Conservation (phyloP, 2,329 filamentous ascomycete genomes). For the Chalaropsis thielavioides region DNA sequence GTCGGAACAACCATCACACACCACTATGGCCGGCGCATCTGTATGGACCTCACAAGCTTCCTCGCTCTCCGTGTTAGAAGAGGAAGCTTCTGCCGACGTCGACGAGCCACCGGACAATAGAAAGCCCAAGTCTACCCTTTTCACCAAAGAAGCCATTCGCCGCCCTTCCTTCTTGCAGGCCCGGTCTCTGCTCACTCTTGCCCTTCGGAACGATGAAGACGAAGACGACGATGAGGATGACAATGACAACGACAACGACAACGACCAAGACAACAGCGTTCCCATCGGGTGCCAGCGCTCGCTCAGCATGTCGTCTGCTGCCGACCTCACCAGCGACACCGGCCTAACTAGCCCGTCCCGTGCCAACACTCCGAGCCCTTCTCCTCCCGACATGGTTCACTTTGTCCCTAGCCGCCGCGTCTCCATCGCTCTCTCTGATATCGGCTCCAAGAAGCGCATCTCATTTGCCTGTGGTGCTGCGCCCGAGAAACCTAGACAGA, state of each 20-base stretch:
- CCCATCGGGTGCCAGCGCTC: slow-evolving; percentile 22
- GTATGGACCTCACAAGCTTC: slow-evolving; percentile 17
- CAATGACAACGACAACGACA: slow-evolving; percentile 43
- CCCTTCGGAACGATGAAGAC: slow-evolving; percentile 55
- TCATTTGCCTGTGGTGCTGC: slow-evolving; percentile 17
- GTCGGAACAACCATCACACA: slow-evolving; percentile 14
- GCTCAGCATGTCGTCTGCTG: slow-evolving; percentile 61
- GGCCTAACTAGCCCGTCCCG: slow-evolving; percentile 81
- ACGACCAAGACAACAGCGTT: slow-evolving; percentile 51
- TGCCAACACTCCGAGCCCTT: slow-evolving; percentile 77
- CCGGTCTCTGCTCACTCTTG: slow-evolving; percentile 68
- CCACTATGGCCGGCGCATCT: slow-evolving; percentile 2
- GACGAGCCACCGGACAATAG: slow-evolving; percentile 19
- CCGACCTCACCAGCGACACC: slow-evolving; percentile 88
- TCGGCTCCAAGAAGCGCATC: slow-evolving; percentile 17
- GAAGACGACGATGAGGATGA: slow-evolving; percentile 49
- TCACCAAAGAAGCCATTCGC: slow-evolving; percentile 23
- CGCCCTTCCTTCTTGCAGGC: slow-evolving; percentile 13
- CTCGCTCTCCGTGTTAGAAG: slow-evolving; percentile 15
- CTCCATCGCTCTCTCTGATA: slow-evolving; percentile 14
- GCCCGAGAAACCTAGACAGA: neutral
- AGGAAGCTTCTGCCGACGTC: slow-evolving; percentile 18
- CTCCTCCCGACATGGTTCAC: slow-evolving; percentile 46
- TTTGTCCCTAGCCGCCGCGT: slow-evolving; percentile 19
- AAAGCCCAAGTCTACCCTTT: slow-evolving; percentile 5